Base-by-base conservation (phyloP, 2,329 filamentous ascomycete species). In the Arthrobotrys musiformis region DNA sequence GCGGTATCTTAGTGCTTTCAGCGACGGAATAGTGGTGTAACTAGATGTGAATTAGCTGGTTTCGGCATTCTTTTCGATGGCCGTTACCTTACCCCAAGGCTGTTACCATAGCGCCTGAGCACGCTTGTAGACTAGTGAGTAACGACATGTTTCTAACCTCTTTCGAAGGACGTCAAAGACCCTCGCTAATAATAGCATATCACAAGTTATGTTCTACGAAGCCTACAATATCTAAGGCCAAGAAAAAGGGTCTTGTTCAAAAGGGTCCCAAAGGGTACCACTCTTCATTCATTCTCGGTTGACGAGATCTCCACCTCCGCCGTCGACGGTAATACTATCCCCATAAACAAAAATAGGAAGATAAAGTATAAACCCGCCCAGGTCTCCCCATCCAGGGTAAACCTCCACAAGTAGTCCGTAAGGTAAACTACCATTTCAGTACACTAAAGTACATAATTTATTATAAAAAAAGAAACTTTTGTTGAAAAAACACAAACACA, bases 401-500 rank as follows among this genome's bases (percentile, higher is more conserved):
- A 15, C 54, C 28, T 28, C 11, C 22, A 58, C 13, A 35, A 46
- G 64, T 13, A 56, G 35, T 22, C 30, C n/a, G n/a, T n/a, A n/a
- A n/a, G n/a, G n/a, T n/a, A 40, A 40, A 40, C 7, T n/a, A 37
- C 11, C 28, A 37, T 13, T 24, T 50, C 11, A 17, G 44, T 40
- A 37, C 48, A 54, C 19, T 35, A 42, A 40, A 26, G 44, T 37
- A 48, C 46, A 63, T 72, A 35, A 60, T 50, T 61, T n/a, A 60
- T 40, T 35, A 50, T 52, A 58, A 33, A 62, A 58, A 46, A 58
- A 19, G 42, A 44, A 64, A 72, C 72, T 76, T 76, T 70, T 76
- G 72, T 76, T 76, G 72, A 76, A 76, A 72, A 76, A 68, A 69
- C 46, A 33, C 8, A 33, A 52, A 30, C 11, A 62, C 37, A 44